Percentiles rank a stretch among this genome's conserved stretches.
Conservation (phyloP, 306 rosid genomes). For the Cicer cuneatum region DNA sequence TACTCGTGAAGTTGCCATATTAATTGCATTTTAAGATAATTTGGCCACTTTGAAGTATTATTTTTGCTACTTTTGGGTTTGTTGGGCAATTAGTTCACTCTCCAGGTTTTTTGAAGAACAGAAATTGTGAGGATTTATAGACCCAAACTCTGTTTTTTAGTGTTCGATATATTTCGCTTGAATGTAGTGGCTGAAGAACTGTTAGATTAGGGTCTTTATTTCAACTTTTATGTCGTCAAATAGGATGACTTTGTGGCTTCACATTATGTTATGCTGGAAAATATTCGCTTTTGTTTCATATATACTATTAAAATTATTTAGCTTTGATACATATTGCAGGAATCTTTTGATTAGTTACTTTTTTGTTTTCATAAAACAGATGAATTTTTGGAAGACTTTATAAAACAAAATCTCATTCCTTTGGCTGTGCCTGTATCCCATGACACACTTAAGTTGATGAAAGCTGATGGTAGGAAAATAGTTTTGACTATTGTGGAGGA, state of each 20-base stretch:
- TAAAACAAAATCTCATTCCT: conserved; percentile 80
- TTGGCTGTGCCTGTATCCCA: conserved; percentile 71
- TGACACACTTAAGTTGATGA: conserved; percentile 72
- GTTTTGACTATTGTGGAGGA: conserved; percentile 84
- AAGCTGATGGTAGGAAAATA: conserved; percentile 78
- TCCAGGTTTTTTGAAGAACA: conserved; percentile 24
- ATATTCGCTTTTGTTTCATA: conserved; percentile 19
- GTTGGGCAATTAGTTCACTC: conserved; percentile 12
- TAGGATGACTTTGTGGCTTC: conserved; percentile 19
- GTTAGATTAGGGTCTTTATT: conserved; percentile 21
- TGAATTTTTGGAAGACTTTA: conserved; percentile 76
- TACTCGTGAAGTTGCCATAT: not conserved
- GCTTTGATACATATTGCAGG: conserved; percentile 8
- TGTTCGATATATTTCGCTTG: conserved; percentile 15
- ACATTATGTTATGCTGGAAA: conserved; percentile 23
- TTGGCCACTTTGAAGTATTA: conserved; percentile 24
- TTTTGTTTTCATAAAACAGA: conserved; percentile 60
- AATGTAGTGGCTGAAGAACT: conserved; percentile 19
- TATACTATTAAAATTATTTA: conserved; percentile 28
- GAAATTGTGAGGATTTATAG: not conserved
- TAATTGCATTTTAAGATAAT: conserved; percentile 14
- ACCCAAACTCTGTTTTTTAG: conserved; percentile 17
- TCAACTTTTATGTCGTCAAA: conserved; percentile 10
- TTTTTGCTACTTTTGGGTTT: conserved; percentile 19
- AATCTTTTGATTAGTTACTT: conserved; percentile 30